A percentile compares a stretch with the other conserved stretches of the same genome.
These are phyloP conservation scores for carrot (Daucus carota) DNA, from an alignment of 129 eudicot genomes.

Conservation along the genomic window DNA sequence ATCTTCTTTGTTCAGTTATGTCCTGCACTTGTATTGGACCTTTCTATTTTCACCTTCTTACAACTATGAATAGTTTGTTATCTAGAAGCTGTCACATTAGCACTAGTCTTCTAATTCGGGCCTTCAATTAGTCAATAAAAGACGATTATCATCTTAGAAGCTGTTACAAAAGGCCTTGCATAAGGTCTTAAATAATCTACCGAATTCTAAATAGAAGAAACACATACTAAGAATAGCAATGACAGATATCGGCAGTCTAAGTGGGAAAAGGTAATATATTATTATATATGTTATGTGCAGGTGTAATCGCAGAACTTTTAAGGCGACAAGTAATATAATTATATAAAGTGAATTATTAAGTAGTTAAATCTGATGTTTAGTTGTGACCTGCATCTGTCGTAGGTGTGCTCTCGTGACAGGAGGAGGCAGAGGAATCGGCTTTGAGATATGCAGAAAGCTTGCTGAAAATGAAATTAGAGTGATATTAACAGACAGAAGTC, in stretches of 20 bases:
- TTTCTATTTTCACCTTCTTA: background rate
- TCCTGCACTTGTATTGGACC: background rate
- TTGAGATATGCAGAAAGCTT: conserved; percentile 17
- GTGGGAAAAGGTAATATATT: background rate
- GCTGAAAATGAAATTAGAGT: conserved; percentile 11
- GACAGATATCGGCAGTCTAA: background rate
- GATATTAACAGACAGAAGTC: conserved; percentile 13
- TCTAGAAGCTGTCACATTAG: background rate
- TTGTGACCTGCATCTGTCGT: background rate
- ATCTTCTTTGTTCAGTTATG: background rate
- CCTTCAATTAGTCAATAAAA: background rate
- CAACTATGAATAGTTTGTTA: too few species aligned
- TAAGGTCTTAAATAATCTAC: too few species aligned
- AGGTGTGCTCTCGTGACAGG: conserved; percentile 19
- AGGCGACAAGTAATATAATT: background rate
- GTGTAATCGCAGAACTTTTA: background rate
- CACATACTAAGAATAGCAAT: background rate
- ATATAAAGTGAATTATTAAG: background rate
- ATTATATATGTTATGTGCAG: too few species aligned
- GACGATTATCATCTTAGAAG: background rate
- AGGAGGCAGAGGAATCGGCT: conserved; percentile 3
- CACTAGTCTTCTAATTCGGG: too few species aligned
- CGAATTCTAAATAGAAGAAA: background rate
- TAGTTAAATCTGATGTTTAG: background rate
- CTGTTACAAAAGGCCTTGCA: too few species aligned